Conservation (phyloP, 1,139 yeast genomes). For the Zhuliangozyma blackwelliae region DNA sequence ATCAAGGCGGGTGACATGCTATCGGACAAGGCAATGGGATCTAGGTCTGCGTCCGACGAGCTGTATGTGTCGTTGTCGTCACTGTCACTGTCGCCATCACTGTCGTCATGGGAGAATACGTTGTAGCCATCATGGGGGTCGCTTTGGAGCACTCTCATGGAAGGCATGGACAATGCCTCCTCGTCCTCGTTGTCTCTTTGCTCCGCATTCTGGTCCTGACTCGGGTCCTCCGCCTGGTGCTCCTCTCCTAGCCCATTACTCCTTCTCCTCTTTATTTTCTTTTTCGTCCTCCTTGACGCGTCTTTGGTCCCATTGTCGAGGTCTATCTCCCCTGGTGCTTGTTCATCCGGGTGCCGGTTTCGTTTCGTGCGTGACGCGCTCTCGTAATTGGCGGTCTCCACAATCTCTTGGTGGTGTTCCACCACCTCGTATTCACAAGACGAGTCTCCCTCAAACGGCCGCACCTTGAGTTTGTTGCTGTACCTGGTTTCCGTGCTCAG, state of each 20-base stretch:
- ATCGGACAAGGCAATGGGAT: conserved; percentile 8
- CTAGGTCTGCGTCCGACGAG: conserved; percentile 11
- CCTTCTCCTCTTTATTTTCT: background rate
- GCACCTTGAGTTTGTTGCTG: background rate
- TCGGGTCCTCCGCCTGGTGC: conserved; percentile 1
- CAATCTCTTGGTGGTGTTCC: no score
- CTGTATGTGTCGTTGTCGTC: conserved; percentile 1
- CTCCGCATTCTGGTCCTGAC: background rate
- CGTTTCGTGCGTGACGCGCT: no score
- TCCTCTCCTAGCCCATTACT: conserved; percentile 1
- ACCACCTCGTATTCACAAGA: background rate
- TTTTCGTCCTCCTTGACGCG: background rate
- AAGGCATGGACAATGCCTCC: conserved; percentile 1
- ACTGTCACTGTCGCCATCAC: background rate
- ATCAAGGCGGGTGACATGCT: conserved; percentile 15
- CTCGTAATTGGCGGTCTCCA: no score
- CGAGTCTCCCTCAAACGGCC: background rate
- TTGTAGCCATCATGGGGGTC: background rate
- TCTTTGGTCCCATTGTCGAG: no score
- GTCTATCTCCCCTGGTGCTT: no score
- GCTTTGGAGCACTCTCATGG: background rate
- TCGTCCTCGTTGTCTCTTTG: background rate
- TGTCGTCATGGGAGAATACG: conserved; percentile 1
- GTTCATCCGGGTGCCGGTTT: no score
- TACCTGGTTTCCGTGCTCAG: background rate